Base-by-base conservation (phyloP, 495 filamentous ascomycete genomes). In the Choiromyces venosus region DNA sequence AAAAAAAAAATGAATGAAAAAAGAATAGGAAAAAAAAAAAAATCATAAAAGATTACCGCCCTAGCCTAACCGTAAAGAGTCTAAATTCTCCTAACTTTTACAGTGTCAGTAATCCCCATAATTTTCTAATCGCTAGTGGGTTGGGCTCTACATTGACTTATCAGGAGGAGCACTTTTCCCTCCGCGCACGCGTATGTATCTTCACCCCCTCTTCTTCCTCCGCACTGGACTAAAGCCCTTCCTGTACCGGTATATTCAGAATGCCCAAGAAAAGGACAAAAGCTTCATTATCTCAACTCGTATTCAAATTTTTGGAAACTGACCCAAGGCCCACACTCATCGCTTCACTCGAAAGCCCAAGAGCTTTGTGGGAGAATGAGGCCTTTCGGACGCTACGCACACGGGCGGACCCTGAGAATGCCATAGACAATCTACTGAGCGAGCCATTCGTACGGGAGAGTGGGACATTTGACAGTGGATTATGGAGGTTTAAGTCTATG, bases 41-140 rank as follows among this genome's bases (percentile, higher is more conserved):
- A 25, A 33, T 61, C 52, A 29, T 12, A 16, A 61, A 29, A 61
- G 52, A 61, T 29, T 61, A 33, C 52, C 33, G 10, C 52, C 52
- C 52, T 61, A 61, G 52, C 33, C 52, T 61, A 61, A 61, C 52
- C 52, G 52, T 61, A 61, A 61, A 29, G 52, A 61, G 52, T 61
- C 52, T 61, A 61, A 61, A 61, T 61, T 61, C 52, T 61, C 52
- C 52, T 61, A 61, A 61, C 52, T 61, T 29, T 61, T 61, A 33
- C 52, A 33, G 9, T 61, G 10, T 12, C 25, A 29, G 12, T 14
- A 12, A 61, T 61, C 52, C 25, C 25, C 25, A 61, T 33, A 61
- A 61, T 61, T 29, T 4, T 61, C 52, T 61, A 61, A 61, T 61
- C 52, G 52, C 25, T 61, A 25, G 52, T 61, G 25, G 52, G 52